Percentiles rank a stretch among this genome's conserved stretches.
phyloP scores from a whole-genome alignment of 257 asterid species.

The Lithospermum erythrorhizon region DNA sequence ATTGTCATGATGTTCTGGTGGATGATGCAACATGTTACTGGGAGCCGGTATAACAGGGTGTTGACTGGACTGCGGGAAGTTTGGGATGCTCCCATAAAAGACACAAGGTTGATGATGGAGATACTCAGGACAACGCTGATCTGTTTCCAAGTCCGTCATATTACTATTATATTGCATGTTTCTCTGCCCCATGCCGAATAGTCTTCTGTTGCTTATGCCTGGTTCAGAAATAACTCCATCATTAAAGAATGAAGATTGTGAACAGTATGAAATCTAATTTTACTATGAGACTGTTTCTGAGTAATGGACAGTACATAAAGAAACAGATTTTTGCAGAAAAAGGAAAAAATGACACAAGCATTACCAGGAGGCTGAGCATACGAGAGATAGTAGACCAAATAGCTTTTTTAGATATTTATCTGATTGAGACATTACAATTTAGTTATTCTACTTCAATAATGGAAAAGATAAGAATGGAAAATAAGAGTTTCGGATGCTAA shows the following conservation, averaged over 20 bases:
- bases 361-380: background rate
- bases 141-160: conserved; percentile 41
- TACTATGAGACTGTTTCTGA: background rate
- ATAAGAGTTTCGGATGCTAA: background rate
- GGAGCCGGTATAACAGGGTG: conserved; percentile 33
- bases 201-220: conserved; percentile 27
- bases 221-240: conserved; percentile 9
- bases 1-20: conserved; percentile 48
- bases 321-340: background rate
- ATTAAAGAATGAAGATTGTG: background rate
- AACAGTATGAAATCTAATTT: background rate
- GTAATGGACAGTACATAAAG: conserved; percentile 1
- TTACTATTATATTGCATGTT: conserved; percentile 22
- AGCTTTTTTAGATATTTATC: background rate
- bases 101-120: conserved; percentile 48
- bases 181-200: conserved; percentile 54
- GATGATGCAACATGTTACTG: conserved; percentile 30
- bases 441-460: no score
- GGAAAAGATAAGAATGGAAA: background rate
- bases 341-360: background rate
- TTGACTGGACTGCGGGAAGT: conserved; percentile 37
- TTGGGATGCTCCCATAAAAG: conserved; percentile 37
- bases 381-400: background rate
- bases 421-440: background rate
- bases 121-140: conserved; percentile 49